Percentiles rank a stretch among this genome's conserved stretches.
phyloP scores from a whole-genome alignment of 2,329 filamentous ascomycete genomes.

The Gaeumannomyces tritici region DNA sequence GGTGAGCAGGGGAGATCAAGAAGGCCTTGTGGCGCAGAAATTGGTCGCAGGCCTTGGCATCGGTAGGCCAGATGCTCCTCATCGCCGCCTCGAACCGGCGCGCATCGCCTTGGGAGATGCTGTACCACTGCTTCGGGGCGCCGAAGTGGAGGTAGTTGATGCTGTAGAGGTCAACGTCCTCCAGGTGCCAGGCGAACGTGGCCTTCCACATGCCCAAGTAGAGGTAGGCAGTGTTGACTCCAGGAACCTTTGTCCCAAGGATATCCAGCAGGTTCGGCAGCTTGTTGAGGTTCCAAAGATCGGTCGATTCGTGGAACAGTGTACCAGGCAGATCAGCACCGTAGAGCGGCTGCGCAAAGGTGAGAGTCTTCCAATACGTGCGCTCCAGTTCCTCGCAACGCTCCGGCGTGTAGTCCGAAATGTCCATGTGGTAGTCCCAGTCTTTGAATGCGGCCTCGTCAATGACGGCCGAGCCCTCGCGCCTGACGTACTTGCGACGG shows the following conservation, averaged over 20 bases:
- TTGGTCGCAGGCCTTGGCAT: conserved; percentile 91
- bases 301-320: conserved; percentile 77
- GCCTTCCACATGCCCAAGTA: conserved; percentile 99
- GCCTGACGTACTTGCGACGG: conserved; percentile 74
- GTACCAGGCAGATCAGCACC: conserved; percentile 95
- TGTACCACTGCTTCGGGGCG: conserved; percentile 98
- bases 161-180: conserved; percentile 97
- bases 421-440: conserved; percentile 83
- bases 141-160: conserved; percentile 99
- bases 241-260: conserved; percentile 87
- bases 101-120: conserved; percentile 92
- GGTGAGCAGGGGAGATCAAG: conserved; percentile 80
- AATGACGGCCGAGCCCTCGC: conserved; percentile 67
- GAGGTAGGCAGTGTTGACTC: conserved; percentile 95
- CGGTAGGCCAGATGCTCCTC: conserved; percentile 89
- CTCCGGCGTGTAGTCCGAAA: conserved; percentile 82
- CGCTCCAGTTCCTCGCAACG: conserved; percentile 91
- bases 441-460: conserved; percentile 86
- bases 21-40: conserved; percentile 98
- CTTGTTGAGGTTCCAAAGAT: conserved; percentile 89
- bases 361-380: conserved; percentile 94
- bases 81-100: conserved; percentile 89
- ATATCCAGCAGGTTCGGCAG: conserved; percentile 90
- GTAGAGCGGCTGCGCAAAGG: conserved; percentile 89
- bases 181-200: conserved; percentile 97